Percentiles rank a stretch among this genome's conserved stretches.
Evolutionary conservation across 1,284 basidiomycete genomes (phyloP).

Genomic region (Cystobasidiaceae sp.): DNA sequence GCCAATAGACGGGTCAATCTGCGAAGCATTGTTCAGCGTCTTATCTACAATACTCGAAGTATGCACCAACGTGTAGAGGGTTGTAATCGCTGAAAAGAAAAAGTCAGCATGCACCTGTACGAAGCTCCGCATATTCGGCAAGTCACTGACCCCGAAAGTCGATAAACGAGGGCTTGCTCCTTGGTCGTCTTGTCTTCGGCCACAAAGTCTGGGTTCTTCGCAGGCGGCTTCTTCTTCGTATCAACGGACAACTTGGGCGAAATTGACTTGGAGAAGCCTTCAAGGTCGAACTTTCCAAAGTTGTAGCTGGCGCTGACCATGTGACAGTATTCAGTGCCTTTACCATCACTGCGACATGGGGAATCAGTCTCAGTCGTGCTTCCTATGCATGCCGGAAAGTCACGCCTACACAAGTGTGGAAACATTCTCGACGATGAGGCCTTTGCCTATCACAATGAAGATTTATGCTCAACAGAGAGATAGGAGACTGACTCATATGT

Average conservation of each 20-base stretch:
- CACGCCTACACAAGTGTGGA: constrained; percentile 52
- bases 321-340: constrained; percentile 62
- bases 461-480: not conserved
- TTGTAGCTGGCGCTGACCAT: constrained; percentile 52
- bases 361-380: not conserved
- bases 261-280: constrained; percentile 59
- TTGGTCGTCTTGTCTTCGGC: constrained; percentile 62
- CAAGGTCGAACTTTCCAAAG: constrained; percentile 57
- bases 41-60: not conserved
- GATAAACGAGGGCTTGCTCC: constrained; percentile 70
- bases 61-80: constrained; percentile 71
- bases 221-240: constrained; percentile 56
- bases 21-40: not conserved
- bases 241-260: constrained; percentile 61
- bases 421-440: constrained; percentile 66
- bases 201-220: constrained; percentile 62
- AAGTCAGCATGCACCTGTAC: not conserved
- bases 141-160: constrained; percentile 50
- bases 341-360: constrained; percentile 48
- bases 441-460: constrained; percentile 55
- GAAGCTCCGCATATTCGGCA: not conserved
- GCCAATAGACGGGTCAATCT: constrained; percentile 58
- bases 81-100: constrained; percentile 66
- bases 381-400: not conserved
- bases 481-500: too few relatives aligned